These are phyloP conservation scores for Ganoderma meredithae DNA, from an alignment of 1,284 basidiomycete genomes.

Conservation along the genomic window DNA sequence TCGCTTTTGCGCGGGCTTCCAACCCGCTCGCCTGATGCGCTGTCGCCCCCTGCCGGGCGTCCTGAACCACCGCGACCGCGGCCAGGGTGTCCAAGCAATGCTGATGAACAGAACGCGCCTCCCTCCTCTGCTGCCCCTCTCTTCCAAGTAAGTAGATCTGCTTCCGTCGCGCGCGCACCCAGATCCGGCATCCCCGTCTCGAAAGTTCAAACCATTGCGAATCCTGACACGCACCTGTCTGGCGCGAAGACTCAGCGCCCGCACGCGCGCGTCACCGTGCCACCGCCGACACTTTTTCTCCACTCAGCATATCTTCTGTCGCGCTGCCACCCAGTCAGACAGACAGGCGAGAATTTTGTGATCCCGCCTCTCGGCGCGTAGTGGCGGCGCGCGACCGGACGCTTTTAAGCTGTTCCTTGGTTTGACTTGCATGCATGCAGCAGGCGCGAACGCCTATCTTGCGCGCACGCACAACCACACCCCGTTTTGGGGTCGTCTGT, in stretches of 20 bases:
- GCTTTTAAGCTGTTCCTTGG: neutral
- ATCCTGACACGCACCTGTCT: neutral
- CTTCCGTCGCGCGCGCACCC: neutral
- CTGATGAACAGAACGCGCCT: slow-evolving; percentile 6
- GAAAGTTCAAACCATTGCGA: neutral
- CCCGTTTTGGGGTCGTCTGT: slow-evolving; percentile 2
- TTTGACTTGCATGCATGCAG: neutral
- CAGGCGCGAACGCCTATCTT: neutral
- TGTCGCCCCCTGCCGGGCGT: slow-evolving; percentile 14
- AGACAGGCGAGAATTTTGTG: neutral
- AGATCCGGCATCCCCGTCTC: neutral
- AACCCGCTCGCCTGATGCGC: slow-evolving; percentile 19
- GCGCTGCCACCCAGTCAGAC: neutral
- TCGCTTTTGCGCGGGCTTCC: slow-evolving; percentile 2
- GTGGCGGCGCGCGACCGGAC: neutral
- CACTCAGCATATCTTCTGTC: slow-evolving; percentile 1
- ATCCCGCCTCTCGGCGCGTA: neutral
- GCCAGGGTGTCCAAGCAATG: slow-evolving; percentile 8
- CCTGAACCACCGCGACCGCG: slow-evolving; percentile 14
- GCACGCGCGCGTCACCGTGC: neutral
- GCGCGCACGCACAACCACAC: neutral
- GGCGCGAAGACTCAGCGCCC: neutral
- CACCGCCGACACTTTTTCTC: neutral
- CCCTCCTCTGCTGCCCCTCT: neutral
- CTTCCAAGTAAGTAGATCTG: neutral